Conservation (phyloP, 2,329 filamentous ascomycete genomes). For the Xylariales sp. region DNA sequence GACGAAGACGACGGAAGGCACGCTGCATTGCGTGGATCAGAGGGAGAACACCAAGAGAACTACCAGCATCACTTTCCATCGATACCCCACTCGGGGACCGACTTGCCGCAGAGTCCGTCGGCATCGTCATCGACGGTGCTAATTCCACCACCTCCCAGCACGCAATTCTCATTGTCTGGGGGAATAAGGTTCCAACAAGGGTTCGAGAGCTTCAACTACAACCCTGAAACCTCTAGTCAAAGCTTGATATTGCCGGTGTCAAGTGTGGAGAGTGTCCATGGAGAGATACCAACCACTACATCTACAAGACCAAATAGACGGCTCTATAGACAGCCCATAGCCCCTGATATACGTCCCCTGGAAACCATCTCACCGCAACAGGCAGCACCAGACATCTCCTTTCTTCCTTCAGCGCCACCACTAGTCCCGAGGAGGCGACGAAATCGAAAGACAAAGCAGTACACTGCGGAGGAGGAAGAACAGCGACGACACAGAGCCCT, state of each 20-base stretch:
- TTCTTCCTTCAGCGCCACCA: constrained; percentile 7
- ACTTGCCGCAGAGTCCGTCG: no score
- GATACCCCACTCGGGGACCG: constrained; percentile 9
- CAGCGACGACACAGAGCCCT: constrained; percentile 54
- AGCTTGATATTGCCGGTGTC: constrained; percentile 9
- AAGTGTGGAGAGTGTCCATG: constrained; percentile 10
- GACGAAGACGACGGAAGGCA: constrained; percentile 15
- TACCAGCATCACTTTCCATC: constrained; percentile 11
- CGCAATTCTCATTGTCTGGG: not conserved
- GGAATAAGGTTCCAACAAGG: not conserved
- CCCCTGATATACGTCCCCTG: constrained; percentile 12
- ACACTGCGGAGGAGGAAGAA: constrained; percentile 22
- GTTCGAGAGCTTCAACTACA: constrained; percentile 4
- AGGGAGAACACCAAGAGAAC: constrained; percentile 7
- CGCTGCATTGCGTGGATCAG: constrained; percentile 14
- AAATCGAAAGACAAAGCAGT: constrained; percentile 17
- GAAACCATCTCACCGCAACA: no score
- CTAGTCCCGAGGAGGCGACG: constrained; percentile 19
- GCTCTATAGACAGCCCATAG: constrained; percentile 17
- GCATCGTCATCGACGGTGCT: no score
- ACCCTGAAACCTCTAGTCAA: constrained; percentile 1
- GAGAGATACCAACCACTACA: constrained; percentile 21
- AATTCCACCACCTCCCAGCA: not conserved
- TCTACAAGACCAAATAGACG: constrained; percentile 19
- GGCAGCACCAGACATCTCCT: constrained; percentile 4